Percentiles rank a stretch among this genome's conserved stretches.
Conservation (phyloP, 768 basidiomycete species). For the Collybiopsis luxurians region DNA sequence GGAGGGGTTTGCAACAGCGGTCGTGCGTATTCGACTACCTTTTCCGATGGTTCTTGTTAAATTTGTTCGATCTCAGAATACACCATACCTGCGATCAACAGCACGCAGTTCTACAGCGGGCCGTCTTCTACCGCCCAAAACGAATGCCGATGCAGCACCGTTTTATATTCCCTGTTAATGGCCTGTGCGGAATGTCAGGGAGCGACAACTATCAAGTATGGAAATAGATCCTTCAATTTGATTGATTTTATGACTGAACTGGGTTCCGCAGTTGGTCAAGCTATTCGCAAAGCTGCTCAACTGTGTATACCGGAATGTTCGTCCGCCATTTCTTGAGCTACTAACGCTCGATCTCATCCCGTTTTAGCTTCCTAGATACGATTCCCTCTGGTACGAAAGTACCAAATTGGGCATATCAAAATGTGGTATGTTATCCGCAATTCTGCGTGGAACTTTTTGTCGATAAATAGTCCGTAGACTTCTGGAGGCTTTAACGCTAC, state of each 20-base stretch:
- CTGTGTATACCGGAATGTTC: constrained; percentile 1
- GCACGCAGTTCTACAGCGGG: constrained; percentile 4
- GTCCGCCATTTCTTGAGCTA: not conserved
- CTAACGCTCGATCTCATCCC: not conserved
- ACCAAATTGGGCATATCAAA: constrained; percentile 1
- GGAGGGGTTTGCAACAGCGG: constrained; percentile 21
- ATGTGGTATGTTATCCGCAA: not conserved
- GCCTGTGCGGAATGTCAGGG: constrained; percentile 6
- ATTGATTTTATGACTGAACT: not conserved
- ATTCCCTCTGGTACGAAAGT: constrained; percentile 4
- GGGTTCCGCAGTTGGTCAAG: not conserved
- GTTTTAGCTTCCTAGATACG: not conserved
- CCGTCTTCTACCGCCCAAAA: not conserved
- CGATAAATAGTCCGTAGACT: not conserved
- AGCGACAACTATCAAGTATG: not conserved
- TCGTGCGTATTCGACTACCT: not conserved
- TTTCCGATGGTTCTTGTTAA: not conserved
- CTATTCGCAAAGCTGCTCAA: not conserved
- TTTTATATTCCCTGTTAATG: constrained; percentile 4
- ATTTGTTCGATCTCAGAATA: not conserved
- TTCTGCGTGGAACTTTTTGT: too few species aligned
- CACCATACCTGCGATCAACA: constrained; percentile 7
- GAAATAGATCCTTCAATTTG: too few species aligned
- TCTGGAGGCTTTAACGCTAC: not conserved
- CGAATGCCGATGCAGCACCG: constrained; percentile 6